Evolutionary conservation across 257 asterid genomes (phyloP).

Genomic region (Apocynum venetum): DNA sequence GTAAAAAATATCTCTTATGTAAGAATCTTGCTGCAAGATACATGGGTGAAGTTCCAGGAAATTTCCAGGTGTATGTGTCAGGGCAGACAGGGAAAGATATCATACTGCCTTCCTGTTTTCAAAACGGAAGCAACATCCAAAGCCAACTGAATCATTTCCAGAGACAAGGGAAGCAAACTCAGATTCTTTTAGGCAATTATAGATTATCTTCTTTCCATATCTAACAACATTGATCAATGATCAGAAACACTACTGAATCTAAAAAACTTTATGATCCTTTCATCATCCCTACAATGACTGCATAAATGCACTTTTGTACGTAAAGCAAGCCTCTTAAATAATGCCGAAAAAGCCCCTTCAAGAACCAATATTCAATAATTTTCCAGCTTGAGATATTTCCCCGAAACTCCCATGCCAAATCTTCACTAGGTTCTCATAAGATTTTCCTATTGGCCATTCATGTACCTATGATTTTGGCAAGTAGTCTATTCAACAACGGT

Average conservation of each 20-base stretch:
- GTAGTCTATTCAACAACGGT: neutral
- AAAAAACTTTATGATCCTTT: neutral
- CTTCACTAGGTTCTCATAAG: neutral
- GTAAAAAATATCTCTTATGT: no score
- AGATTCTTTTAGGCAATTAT: neutral
- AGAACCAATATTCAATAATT: no score
- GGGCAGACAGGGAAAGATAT: neutral
- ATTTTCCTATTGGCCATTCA: neutral
- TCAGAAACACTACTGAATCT: neutral
- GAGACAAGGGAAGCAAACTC: neutral
- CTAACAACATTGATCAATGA: neutral
- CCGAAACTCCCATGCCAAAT: neutral
- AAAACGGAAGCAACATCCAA: neutral
- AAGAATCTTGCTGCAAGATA: no score
- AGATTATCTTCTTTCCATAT: neutral
- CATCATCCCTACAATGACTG: no score
- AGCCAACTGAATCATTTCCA: neutral
- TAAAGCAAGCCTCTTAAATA: neutral
- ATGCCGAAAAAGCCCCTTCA: neutral
- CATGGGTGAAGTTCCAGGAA: neutral
- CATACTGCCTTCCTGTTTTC: neutral
- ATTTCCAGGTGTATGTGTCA: neutral
- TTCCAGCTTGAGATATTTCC: no score
- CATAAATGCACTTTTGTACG: neutral
- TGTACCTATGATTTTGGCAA: neutral